These are phyloP conservation scores for Acer saccharum DNA, from an alignment of 345 rosid genomes.

Conservation along the genomic window DNA sequence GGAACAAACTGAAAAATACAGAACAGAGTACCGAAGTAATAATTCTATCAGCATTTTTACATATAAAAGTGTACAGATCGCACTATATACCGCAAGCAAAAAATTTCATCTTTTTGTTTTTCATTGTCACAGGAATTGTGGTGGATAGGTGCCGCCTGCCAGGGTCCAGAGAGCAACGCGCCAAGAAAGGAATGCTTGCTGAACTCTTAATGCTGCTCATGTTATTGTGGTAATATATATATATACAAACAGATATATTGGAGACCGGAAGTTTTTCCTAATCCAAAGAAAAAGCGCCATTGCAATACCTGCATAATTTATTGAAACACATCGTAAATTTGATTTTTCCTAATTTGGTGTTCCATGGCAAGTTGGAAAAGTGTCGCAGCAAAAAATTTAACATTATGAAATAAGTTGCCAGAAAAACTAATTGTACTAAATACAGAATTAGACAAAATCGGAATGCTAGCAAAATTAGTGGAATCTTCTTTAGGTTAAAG, in stretches of 20 bases:
- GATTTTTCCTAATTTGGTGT: not conserved
- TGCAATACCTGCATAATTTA: constrained; percentile 45
- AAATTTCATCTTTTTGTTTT: constrained; percentile 2
- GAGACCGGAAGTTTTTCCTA: constrained; percentile 12
- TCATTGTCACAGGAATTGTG: not conserved
- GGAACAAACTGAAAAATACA: not conserved
- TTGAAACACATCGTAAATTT: not conserved
- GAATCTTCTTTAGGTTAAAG: not conserved
- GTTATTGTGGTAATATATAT: not conserved
- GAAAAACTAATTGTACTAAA: not conserved
- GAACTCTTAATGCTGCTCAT: not conserved
- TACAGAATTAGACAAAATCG: not conserved
- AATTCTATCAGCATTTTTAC: not conserved
- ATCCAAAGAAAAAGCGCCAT: constrained; percentile 53
- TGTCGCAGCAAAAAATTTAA: not conserved
- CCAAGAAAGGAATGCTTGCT: not conserved
- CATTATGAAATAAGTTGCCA: not conserved
- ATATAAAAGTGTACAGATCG: not conserved
- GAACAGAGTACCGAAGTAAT: not conserved
- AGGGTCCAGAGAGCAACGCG: not conserved
- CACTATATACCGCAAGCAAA: constrained; percentile 4
- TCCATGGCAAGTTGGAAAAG: not conserved
- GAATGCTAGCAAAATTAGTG: constrained; percentile 8
- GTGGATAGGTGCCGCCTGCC: not conserved
- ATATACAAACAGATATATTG: not conserved